These are phyloP conservation scores for Suhomyces atakaporum DNA, from an alignment of 1,139 yeast genomes.

Conservation along the genomic window DNA sequence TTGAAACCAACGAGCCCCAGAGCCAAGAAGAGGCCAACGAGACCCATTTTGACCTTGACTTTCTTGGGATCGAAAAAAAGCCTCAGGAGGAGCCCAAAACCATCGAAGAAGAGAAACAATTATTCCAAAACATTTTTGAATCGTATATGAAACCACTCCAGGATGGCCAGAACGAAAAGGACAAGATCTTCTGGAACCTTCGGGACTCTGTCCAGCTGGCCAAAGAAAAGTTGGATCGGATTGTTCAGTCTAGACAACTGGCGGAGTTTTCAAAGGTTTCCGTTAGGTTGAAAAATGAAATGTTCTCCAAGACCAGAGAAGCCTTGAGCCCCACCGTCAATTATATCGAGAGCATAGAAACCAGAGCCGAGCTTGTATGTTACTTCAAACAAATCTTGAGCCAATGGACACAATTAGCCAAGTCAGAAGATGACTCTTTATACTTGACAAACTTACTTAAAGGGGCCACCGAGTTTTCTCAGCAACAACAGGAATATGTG, in stretches of 20 bases:
- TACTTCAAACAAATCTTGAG: constrained; percentile 19
- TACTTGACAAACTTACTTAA: constrained; percentile 18
- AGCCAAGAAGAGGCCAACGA: constrained; percentile 18
- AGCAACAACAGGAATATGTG: constrained; percentile 22
- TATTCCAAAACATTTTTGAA: constrained; percentile 29
- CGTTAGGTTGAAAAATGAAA: constrained; percentile 16
- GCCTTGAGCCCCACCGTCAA: constrained; percentile 30
- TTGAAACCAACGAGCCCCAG: constrained; percentile 4
- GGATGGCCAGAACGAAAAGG: constrained; percentile 8
- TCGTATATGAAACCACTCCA: constrained; percentile 23
- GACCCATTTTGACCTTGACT: constrained; percentile 19
- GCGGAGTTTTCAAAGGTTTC: constrained; percentile 17
- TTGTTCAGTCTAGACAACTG: constrained; percentile 10
- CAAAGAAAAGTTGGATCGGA: constrained; percentile 15
- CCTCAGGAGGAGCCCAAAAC: constrained; percentile 11
- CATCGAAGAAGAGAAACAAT: constrained; percentile 25
- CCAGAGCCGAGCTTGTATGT: constrained; percentile 16
- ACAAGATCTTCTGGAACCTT: constrained; percentile 11
- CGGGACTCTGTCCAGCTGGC: constrained; percentile 14
- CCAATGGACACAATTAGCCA: constrained; percentile 17
- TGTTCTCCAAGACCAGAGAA: constrained; percentile 20
- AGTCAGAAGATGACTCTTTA: constrained; percentile 9
- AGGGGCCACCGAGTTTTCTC: constrained; percentile 16
- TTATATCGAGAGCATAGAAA: constrained; percentile 20
- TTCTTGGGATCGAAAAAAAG: constrained; percentile 13